Evolutionary conservation across 352 stramenopile species (phyloP), one percentile per base, ranked within the genome.

Genomic region (Peronospora farinosa): DNA sequence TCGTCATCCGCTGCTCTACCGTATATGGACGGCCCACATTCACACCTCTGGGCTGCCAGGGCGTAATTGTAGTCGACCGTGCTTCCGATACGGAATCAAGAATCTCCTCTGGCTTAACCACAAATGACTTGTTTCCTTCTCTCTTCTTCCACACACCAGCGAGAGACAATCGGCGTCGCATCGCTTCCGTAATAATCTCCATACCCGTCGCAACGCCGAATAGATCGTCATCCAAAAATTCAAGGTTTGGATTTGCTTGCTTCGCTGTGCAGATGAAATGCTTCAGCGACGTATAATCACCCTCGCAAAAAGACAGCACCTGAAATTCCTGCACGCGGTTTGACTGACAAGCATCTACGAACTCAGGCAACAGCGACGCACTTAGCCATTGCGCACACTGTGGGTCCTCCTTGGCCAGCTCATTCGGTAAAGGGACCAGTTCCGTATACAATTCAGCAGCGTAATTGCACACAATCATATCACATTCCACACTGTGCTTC

Each of bases 181-280:
- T 88, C 37, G 57, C 69, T 49, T 88, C 74, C 0, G 77, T 75
- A 13, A 91, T 91, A 35, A 88, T 84, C 43, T 91, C 79, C 40
- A 91, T 82, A 1, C 79, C 79, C 13, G 68, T 72, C 3, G 74
- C 75, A 30, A 76, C 68, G 1, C 52, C 71, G 32, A 88, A 91
- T 25, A 84, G 50, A n/a, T 86, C 74, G 30, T 91, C 79, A 47
- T 88, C 76, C 5, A 91, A 55, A 40, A 91, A 91, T 27, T 72
- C 71, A 13, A 88, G 49, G 1, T 63, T 67, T 3, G 77, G 65
- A 40, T 85, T 77, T 17, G 54, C 49, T 58, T 80, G 74, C 49
- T 86, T 88, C 8, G 79, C 73, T 1, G 56, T 74, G 37, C 74
- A 82, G 23, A 93, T 66, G 44, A 87, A 91, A 11, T 83, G 59